phyloP scores from a whole-genome alignment of 2,329 filamentous ascomycete species.

The Pseudogymnoascus sp. region DNA sequence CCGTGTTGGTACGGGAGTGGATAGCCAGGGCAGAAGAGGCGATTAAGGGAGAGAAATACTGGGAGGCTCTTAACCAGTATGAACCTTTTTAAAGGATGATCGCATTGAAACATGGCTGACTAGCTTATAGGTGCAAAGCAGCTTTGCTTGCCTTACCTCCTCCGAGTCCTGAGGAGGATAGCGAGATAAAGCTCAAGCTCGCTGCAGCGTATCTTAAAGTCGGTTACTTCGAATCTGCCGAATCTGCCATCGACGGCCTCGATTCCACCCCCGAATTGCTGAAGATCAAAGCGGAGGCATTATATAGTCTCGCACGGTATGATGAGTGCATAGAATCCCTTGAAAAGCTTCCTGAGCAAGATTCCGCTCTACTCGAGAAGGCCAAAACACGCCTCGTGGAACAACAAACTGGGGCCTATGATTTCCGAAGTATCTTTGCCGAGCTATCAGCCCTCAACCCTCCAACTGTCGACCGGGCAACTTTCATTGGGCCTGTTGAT shows the following conservation, averaged over 20 bases:
- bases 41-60: background rate
- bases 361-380: background rate
- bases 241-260: constrained; percentile 49
- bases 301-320: background rate
- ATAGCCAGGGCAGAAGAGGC: background rate
- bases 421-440: constrained; percentile 31
- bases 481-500: constrained; percentile 35
- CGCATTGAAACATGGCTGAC: background rate
- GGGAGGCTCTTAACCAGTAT: background rate
- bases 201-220: constrained; percentile 60
- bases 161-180: background rate
- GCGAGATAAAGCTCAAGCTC: constrained; percentile 33
- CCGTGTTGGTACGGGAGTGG: background rate
- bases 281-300: background rate
- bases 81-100: background rate
- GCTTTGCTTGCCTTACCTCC: background rate
- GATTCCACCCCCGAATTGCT: background rate
- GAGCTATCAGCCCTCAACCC: constrained; percentile 30
- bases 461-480: constrained; percentile 40
- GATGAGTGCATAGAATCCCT: constrained; percentile 19
- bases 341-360: background rate
- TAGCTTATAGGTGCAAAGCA: background rate
- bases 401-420: constrained; percentile 33
- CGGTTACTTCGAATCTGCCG: constrained; percentile 62
- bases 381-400: constrained; percentile 31